Evolutionary conservation across 2,329 filamentous ascomycete species (phyloP), one percentile per base, ranked within the genome.

Genomic region (Aspergillus alliaceus): DNA sequence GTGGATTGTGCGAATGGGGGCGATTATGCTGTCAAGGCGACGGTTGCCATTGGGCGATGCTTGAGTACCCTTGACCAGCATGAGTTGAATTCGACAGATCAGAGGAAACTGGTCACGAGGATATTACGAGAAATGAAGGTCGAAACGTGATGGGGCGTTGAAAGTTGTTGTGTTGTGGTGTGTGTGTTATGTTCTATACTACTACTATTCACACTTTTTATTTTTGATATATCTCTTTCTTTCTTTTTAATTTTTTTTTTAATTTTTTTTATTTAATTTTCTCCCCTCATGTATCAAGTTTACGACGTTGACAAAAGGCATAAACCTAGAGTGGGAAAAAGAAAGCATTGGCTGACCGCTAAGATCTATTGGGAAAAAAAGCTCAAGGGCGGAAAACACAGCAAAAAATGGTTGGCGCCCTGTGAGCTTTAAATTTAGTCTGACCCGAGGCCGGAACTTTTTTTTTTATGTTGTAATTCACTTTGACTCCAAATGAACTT

Each of bases 11-110:
- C 76, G 5, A 74, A 75, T 56, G 90, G 89, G 27, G 89, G 81
- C 60, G 72, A 75, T 29, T 64, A 59, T 55, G 70, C 72, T 14
- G 78, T 88, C 35, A 89, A 84, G 76, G 87, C 86, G 31, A 88
- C 92, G 7, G 79, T 96, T 60, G 83, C 86, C 1, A 90, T 98
- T 55, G 93, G 93, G 1, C 86, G 85, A 64, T 90, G 91, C 42
- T 79, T 99, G 48, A 83, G 84, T 66, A 85, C 90, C 70, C 89
- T 88, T n/a, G 93, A 98, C 71, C 83, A 88, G 68, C 82, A 83
- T 53, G 69, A 71, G 20, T 59, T 80, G 54, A 68, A 66, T 6
- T 59, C 74, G 25, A 66, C 71, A 44, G 79, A 80, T 55, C 79
- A 80, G 65, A 77, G 72, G 66, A 81, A 79, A 63, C 49, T 80